phyloP scores from a whole-genome alignment of 257 asterid species.

The Ligustrum vulgare region DNA sequence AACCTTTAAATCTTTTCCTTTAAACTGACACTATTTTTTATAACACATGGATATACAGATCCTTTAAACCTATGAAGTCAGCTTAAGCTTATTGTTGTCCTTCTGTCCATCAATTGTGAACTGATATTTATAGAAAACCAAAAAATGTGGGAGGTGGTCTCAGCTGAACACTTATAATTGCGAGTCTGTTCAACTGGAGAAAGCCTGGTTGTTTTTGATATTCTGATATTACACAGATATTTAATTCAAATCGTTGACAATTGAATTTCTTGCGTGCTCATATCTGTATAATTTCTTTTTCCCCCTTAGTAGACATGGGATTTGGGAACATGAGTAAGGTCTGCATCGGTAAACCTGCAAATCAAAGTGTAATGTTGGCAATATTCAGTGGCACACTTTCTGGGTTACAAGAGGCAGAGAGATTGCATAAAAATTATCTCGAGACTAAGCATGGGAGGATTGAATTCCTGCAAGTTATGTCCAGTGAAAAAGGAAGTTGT shows the following conservation, averaged over 20 bases:
- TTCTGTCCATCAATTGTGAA: not conserved
- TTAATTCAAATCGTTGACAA: not conserved
- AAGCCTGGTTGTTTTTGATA: not conserved
- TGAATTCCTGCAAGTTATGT: constrained; percentile 34
- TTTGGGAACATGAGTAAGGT: constrained; percentile 57
- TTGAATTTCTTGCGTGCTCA: not conserved
- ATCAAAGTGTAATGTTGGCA: constrained; percentile 60
- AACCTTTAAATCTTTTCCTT: no score
- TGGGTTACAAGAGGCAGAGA: constrained; percentile 65
- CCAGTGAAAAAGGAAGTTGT: constrained; percentile 17
- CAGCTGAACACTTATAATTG: not conserved
- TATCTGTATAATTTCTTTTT: not conserved
- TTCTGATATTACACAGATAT: not conserved
- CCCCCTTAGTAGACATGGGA: constrained; percentile 43
- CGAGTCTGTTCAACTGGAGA: not conserved
- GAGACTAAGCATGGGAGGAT: constrained; percentile 49
- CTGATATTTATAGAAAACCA: not conserved
- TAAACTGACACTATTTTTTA: not conserved
- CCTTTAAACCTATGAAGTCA: not conserved
- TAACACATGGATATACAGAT: not conserved
- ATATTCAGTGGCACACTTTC: constrained; percentile 64
- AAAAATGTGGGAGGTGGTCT: not conserved
- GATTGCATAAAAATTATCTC: constrained; percentile 44
- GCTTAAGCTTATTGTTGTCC: not conserved
- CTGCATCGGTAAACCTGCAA: constrained; percentile 59